Evolutionary conservation across 176 grass and related monocot genomes (phyloP), one percentile per base, ranked within the genome.

Genomic region (Thalia dealbata): DNA sequence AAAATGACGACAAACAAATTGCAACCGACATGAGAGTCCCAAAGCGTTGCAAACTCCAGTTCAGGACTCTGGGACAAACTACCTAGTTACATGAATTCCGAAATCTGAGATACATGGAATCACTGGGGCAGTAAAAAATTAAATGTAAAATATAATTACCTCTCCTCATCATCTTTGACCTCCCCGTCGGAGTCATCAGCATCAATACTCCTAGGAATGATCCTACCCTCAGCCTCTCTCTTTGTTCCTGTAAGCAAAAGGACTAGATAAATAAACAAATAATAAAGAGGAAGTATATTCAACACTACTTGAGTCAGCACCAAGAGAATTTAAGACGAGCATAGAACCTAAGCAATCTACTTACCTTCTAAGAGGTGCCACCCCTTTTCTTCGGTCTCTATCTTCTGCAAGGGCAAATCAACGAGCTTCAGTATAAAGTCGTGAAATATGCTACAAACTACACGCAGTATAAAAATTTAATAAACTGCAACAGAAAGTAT

Each of bases 101-200:
- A n/a, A 18, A 58, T 14, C 10, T 14, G 0, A 14, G 15, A 35
- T 14, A 30, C 25, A 5, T 30, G 11, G 26, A 13, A 30, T 15
- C 10, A 13, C 32, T 35, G 14, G 13, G 8, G 27, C 3, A 18
- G 29, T 18, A 15, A 30, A 64, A 24, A 30, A 32, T 43, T 22
- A 67, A 10, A 68, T 4, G 44, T 44, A 43, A 44, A 68, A 44
- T 48, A 30, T 52, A 72, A 43, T 7, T 32, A 92, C 95, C 95
- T 93, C 71, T 93, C 85, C 50, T 91, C 80, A 14, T 88, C 87
- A 82, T 78, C 81, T 81, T 82, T 88, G 60, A 75, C 73, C 52
- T 93, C 90, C n/a, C n/a, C 79, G 13, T 99, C 90, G 18, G 90
- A 88, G 51, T 99, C 90, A 61, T 99, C 95, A 61, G 87, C 90